phyloP scores from a whole-genome alignment of 2,329 filamentous ascomycete species.

The Clonostachys rhizophaga region DNA sequence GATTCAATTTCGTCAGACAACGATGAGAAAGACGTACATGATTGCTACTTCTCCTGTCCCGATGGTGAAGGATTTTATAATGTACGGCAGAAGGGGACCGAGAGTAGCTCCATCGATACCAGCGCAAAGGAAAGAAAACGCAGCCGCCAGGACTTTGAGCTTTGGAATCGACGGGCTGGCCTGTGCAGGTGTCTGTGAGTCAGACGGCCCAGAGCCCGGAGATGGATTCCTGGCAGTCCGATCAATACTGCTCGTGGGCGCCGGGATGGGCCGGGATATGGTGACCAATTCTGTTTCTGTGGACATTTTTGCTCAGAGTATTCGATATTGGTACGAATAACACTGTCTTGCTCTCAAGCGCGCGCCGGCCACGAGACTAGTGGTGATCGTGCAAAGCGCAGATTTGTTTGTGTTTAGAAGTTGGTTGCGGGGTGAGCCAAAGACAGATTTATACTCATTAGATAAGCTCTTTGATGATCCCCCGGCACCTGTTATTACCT shows the following conservation, averaged over 20 bases:
- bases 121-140: slow-evolving; percentile 5
- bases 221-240: background rate
- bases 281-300: background rate
- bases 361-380: no score
- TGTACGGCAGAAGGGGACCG: slow-evolving; percentile 3
- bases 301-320: no score
- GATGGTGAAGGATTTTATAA: slow-evolving; percentile 5
- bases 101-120: slow-evolving; percentile 5
- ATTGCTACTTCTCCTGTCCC: slow-evolving; percentile 5
- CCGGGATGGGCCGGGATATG: background rate
- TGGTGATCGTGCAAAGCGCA: no score
- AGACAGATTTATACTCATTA: no score
- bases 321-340: no score
- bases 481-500: no score
- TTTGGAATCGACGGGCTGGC: background rate
- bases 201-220: background rate
- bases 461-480: no score
- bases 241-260: background rate
- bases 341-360: no score
- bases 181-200: background rate
- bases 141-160: slow-evolving; percentile 2
- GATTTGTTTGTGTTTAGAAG: no score
- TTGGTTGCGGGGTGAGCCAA: no score
- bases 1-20: background rate
- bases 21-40: slow-evolving; percentile 1